Evolutionary conservation across 768 basidiomycete species (phyloP).

Genomic region (Epithele typhae): DNA sequence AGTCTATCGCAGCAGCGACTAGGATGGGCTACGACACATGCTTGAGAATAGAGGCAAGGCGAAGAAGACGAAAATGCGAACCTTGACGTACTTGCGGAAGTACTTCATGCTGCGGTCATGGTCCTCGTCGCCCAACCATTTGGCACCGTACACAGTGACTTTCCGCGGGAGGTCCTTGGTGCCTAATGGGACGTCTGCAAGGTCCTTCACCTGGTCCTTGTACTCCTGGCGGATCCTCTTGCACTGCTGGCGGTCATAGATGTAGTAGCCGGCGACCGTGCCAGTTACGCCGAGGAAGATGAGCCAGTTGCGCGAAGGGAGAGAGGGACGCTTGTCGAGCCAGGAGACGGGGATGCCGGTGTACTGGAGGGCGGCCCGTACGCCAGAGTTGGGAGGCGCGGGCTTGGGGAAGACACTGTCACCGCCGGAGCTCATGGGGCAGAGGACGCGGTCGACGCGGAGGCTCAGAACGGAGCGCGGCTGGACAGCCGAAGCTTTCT

Average conservation of each 20-base stretch:
- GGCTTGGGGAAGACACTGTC: constrained; percentile 19
- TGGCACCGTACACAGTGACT: constrained; percentile 81
- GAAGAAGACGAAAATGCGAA: constrained; percentile 34
- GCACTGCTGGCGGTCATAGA: constrained; percentile 85
- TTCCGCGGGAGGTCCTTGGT: constrained; percentile 67
- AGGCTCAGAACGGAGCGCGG: constrained; percentile 3
- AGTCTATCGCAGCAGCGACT: constrained; percentile 93
- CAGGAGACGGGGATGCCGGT: constrained; percentile 68
- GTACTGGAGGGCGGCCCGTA: constrained; percentile 59
- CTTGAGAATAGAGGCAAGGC: constrained; percentile 4
- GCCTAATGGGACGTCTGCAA: constrained; percentile 66
- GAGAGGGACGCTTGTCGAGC: constrained; percentile 77
- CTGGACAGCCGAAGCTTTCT: neutral
- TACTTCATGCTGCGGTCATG: constrained; percentile 77
- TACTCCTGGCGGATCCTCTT: constrained; percentile 74
- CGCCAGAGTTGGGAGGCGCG: constrained; percentile 41
- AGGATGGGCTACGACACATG: constrained; percentile 68
- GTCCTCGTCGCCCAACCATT: constrained; percentile 96
- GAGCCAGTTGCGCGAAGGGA: constrained; percentile 92
- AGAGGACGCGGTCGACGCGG: constrained; percentile 6
- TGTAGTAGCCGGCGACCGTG: constrained; percentile 65
- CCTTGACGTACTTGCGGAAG: constrained; percentile 98
- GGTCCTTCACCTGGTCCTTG: constrained; percentile 69
- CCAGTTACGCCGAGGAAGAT: constrained; percentile 83
- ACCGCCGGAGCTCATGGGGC: constrained; percentile 20